Base-by-base conservation (phyloP, 352 stramenopile genomes). In the Pythium oligandrum region DNA sequence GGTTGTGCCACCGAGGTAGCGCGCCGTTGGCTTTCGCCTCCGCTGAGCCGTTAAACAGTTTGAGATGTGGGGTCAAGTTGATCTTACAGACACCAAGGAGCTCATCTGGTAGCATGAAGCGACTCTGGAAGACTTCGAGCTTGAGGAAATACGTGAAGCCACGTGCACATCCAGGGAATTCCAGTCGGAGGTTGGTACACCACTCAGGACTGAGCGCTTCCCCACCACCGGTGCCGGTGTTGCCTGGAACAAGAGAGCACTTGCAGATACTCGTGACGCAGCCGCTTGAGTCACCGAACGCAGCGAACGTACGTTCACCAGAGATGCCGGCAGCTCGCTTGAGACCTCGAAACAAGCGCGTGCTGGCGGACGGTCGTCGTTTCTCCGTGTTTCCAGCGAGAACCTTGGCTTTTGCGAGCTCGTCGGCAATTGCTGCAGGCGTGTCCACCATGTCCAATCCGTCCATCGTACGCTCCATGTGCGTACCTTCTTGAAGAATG, bases 21-120 rank as follows among this genome's bases (percentile, higher is more conserved):
- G 83, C 83, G 4, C 83, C 83, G 34, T 90, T 93, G 2, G 83
- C 83, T 39, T 90, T 90, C 4, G 83, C 83, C 36, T 93, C 83
- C 3, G 83, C 83, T 36, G 83, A 93, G 11, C 73, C 83, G 48
- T 84, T 84, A 42, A 87, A 77, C 37, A 93, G 63, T 37, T 79
- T 86, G 10, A 93, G 48, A 53, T 93, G 79, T n/a, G 83, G 80
- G n/a, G 75, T 90, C 26, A 93, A 63, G 48, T 93, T 93, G 63
- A 93, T 88, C 55, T 88, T 90, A 50, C 80, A 93, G 0, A 93
- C 83, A 17, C 83, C 83, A 46, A 93, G 58, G 9, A 93, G 53
- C 47, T 86, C 80, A 54, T 93, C 83, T 1, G 70, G 64, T 4
- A 90, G 63, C 80, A 93, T 90, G 47, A 93, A 93, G 4, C 79